These are phyloP conservation scores for Nigrospora osmanthi DNA, from an alignment of 2,329 filamentous ascomycete species.

Conservation along the genomic window DNA sequence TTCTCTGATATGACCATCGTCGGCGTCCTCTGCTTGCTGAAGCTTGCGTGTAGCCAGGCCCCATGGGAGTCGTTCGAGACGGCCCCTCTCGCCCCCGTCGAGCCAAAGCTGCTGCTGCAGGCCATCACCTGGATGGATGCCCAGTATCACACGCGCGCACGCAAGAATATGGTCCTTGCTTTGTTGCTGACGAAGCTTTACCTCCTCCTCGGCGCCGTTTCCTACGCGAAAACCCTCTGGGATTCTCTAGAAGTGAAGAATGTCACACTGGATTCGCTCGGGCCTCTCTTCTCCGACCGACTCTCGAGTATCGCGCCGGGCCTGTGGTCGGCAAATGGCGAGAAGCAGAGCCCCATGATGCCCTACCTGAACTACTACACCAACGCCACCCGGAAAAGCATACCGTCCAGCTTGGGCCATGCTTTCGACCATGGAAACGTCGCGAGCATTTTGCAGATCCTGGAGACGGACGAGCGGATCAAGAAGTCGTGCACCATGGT, in stretches of 20 bases:
- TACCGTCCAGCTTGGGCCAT: slow-evolving; percentile 34
- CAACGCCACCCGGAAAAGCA: slow-evolving; percentile 28
- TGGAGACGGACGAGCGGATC: slow-evolving; percentile 33
- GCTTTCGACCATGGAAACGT: slow-evolving; percentile 44
- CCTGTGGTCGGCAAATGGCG: slow-evolving; percentile 18
- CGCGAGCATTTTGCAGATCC: slow-evolving; percentile 39
- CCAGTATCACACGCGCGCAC: slow-evolving; percentile 28
- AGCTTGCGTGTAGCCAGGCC: slow-evolving; percentile 11
- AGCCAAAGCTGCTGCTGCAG: slow-evolving; percentile 31
- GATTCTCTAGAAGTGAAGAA: slow-evolving; percentile 45
- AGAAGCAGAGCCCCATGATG: slow-evolving; percentile 20
- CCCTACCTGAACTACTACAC: slow-evolving; percentile 37
- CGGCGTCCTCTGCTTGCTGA: slow-evolving; percentile 18
- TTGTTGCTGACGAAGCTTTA: slow-evolving; percentile 45
- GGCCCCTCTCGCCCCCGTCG: slow-evolving; percentile 12
- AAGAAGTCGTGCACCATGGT: slow-evolving; percentile 42
- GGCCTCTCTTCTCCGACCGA: slow-evolving; percentile 46
- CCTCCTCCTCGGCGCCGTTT: slow-evolving; percentile 39
- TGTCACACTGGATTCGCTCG: slow-evolving; percentile 49
- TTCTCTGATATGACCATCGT: slow-evolving; percentile 14
- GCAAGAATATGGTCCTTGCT: slow-evolving; percentile 33
- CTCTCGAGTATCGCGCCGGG: slow-evolving; percentile 43
- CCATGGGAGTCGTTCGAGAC: slow-evolving; percentile 1
- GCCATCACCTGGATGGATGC: slow-evolving; percentile 42
- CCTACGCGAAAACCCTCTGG: slow-evolving; percentile 40